These are phyloP conservation scores for Mortierella alpina DNA, from an alignment of 192 early-diverging fungal genomes.

Conservation along the genomic window DNA sequence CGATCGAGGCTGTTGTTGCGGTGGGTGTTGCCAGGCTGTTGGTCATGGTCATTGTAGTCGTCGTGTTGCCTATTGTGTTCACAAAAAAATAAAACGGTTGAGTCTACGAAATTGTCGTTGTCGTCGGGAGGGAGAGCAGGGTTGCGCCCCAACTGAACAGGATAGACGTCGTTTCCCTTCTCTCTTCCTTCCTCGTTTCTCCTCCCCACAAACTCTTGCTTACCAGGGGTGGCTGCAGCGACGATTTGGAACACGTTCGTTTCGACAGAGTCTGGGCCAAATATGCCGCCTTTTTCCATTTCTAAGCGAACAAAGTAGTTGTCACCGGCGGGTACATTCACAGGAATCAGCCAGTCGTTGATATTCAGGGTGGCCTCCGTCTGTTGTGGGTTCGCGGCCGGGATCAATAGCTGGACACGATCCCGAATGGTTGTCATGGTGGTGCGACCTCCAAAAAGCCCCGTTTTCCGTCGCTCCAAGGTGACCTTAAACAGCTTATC, in stretches of 20 bases:
- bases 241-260: slow-evolving; percentile 14
- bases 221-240: slow-evolving; percentile 4
- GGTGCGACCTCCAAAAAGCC: slow-evolving; percentile 1
- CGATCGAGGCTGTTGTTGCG: neutral
- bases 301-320: slow-evolving; percentile 22
- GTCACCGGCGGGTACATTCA: slow-evolving; percentile 11
- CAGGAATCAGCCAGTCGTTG: slow-evolving; percentile 25
- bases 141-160: too few relatives aligned
- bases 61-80: neutral
- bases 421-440: slow-evolving; percentile 19
- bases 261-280: slow-evolving; percentile 5
- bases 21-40: neutral
- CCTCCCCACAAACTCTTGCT: neutral
- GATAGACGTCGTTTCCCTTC: too few relatives aligned
- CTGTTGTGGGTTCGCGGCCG: neutral
- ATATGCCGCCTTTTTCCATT: slow-evolving; percentile 8
- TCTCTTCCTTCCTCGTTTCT: too few relatives aligned
- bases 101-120: too few relatives aligned
- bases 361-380: slow-evolving; percentile 11
- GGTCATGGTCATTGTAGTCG: neutral
- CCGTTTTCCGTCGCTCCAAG: neutral
- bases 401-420: slow-evolving; percentile 21
- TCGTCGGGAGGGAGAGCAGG: too few relatives aligned
- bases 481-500: slow-evolving; percentile 27
- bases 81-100: too few relatives aligned